Evolutionary conservation across 176 grass and related monocot species (phyloP).

Genomic region (Avena eriantha): DNA sequence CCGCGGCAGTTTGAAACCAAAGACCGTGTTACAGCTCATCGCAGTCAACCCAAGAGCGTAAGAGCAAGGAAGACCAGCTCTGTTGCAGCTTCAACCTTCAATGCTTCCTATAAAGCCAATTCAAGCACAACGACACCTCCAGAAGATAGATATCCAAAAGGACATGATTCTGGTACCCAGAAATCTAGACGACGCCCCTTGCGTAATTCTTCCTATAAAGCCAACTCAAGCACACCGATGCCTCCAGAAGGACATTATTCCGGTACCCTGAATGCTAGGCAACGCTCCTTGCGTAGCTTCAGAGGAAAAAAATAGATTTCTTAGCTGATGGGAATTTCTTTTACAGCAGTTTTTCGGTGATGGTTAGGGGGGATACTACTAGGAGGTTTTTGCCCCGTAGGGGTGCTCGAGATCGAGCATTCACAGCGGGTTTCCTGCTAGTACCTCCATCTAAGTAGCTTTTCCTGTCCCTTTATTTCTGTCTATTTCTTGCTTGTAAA

Average conservation of each 20-base stretch:
- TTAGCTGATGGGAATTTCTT: constrained; percentile 42
- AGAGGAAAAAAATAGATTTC: constrained; percentile 40
- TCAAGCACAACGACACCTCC: constrained; percentile 53
- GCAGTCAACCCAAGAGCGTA: constrained; percentile 27
- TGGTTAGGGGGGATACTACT: background rate
- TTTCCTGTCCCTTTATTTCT: no score
- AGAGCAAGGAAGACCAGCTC: constrained; percentile 30
- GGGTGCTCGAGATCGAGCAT: no score
- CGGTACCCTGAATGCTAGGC: background rate
- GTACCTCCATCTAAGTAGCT: no score
- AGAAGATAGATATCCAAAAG: constrained; percentile 56
- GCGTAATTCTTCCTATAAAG: constrained; percentile 30
- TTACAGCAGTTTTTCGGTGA: constrained; percentile 26
- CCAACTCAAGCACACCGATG: constrained; percentile 52
- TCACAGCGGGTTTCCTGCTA: no score
- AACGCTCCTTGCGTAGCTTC: background rate
- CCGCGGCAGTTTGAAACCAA: constrained; percentile 59
- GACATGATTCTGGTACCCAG: constrained; percentile 55
- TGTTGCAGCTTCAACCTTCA: constrained; percentile 44
- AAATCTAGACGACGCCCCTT: background rate
- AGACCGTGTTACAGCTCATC: constrained; percentile 15
- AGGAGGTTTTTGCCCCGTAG: no score
- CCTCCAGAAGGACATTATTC: constrained; percentile 75
- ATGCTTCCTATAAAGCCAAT: constrained; percentile 48
- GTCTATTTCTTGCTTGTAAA: no score